phyloP scores from a whole-genome alignment of 139 green algal species.

The Spirogloea muscicola region DNA sequence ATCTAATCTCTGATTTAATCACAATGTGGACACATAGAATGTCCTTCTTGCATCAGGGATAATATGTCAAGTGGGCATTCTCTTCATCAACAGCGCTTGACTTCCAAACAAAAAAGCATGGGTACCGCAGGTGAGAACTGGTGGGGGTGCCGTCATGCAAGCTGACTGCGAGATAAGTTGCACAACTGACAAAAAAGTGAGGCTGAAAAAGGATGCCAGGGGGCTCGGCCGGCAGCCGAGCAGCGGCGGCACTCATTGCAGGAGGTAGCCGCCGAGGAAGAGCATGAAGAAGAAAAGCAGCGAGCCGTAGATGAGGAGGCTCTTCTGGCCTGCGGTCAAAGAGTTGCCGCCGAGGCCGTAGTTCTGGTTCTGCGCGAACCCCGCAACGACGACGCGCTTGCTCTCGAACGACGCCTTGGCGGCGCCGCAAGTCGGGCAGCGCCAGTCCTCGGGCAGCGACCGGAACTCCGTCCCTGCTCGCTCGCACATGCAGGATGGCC shows the following conservation, averaged over 20 bases:
- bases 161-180: no score
- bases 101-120: no score
- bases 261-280: conserved; percentile 81
- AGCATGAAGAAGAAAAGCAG: conserved; percentile 78
- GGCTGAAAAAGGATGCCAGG: no score
- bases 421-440: conserved; percentile 85
- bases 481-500: not conserved
- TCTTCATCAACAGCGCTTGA: no score
- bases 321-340: conserved; percentile 86
- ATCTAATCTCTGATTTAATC: no score
- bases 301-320: conserved; percentile 81
- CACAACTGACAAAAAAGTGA: no score
- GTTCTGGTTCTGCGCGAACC: conserved; percentile 90
- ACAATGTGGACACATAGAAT: no score
- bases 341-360: conserved; percentile 79
- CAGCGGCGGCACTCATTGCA: no score
- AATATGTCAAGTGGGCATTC: no score
- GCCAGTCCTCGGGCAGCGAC: conserved; percentile 83
- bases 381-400: conserved; percentile 64
- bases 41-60: no score
- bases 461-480: conserved; percentile 44
- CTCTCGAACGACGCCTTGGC: conserved; percentile 70
- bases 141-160: no score
- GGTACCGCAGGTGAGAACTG: no score
- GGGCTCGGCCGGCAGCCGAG: not conserved